phyloP scores from a whole-genome alignment of 2,329 filamentous ascomycete species.

The Chrysoporthe cubensis region DNA sequence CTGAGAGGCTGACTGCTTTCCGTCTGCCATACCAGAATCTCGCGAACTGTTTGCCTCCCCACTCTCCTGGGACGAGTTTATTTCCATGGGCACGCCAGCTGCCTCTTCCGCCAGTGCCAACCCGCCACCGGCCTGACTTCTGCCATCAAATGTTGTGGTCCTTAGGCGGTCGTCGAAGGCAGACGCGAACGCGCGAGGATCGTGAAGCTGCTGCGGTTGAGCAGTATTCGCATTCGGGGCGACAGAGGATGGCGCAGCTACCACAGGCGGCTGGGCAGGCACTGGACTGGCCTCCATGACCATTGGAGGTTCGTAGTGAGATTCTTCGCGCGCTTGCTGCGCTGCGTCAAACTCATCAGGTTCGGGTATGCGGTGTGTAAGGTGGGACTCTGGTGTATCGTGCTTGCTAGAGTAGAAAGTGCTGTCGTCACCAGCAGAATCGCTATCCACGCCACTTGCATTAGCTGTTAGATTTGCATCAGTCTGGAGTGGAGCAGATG shows the following conservation, averaged over 20 bases:
- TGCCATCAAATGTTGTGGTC: background rate
- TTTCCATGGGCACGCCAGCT: conserved; percentile 28
- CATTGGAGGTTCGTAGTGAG: conserved; percentile 41
- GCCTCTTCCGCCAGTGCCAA: conserved; percentile 32
- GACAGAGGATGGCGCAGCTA: conserved; percentile 20
- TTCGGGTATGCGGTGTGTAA: conserved; percentile 51
- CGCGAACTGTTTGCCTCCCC: conserved; percentile 48
- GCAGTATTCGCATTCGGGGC: conserved; percentile 19
- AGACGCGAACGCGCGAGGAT: conserved; percentile 1
- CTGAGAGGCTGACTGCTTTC: conserved; percentile 35
- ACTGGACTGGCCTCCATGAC: conserved; percentile 33
- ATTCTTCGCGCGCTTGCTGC: conserved; percentile 41
- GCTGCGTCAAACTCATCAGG: conserved; percentile 42
- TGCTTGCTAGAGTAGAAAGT: conserved; percentile 96
- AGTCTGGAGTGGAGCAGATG: conserved; percentile 62
- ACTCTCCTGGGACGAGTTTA: conserved; percentile 44
- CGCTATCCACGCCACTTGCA: conserved; percentile 63
- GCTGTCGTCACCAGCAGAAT: conserved; percentile 83
- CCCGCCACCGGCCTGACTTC: background rate
- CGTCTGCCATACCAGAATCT: conserved; percentile 44
- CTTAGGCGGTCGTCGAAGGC: background rate
- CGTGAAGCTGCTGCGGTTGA: conserved; percentile 21
- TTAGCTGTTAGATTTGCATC: conserved; percentile 60
- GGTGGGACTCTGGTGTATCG: conserved; percentile 69
- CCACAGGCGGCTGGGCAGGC: conserved; percentile 24